Percentiles rank a stretch among this genome's conserved stretches.
Conservation (phyloP, 306 rosid genomes). For the Vigna unguiculata region DNA sequence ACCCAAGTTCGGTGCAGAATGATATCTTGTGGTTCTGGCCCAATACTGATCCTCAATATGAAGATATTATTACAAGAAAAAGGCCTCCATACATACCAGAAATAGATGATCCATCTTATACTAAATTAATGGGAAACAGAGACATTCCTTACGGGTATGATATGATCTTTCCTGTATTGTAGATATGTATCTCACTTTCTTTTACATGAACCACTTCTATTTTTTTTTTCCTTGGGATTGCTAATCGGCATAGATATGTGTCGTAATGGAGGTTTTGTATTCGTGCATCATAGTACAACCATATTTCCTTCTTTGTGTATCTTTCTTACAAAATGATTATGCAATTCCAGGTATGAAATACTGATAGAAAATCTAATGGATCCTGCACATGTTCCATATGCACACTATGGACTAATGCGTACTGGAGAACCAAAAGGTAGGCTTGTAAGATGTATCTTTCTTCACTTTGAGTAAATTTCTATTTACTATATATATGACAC, state of each 20-base stretch:
- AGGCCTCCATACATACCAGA: conserved; percentile 76
- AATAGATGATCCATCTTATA: conserved; percentile 74
- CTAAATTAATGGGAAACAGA: conserved; percentile 68
- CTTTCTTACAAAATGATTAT: conserved; percentile 26
- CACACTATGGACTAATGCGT: conserved; percentile 75
- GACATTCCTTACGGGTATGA: conserved; percentile 81
- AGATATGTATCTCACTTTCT: conserved; percentile 17
- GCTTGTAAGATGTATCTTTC: conserved; percentile 44
- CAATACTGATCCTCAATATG: conserved; percentile 74
- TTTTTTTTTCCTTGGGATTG: background rate
- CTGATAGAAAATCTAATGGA: conserved; percentile 94
- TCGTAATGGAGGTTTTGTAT: no score
- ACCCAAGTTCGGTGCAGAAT: conserved; percentile 81
- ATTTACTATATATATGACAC: conserved; percentile 29
- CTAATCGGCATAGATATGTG: background rate
- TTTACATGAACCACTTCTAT: conserved; percentile 12
- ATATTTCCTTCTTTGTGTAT: background rate
- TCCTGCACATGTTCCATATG: conserved; percentile 91
- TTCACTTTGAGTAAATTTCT: conserved; percentile 13
- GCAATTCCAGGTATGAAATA: conserved; percentile 80
- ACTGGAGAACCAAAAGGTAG: conserved; percentile 60
- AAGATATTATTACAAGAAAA: conserved; percentile 65
- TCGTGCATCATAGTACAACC: background rate
- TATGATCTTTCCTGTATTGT: conserved; percentile 18
- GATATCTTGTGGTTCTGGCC: conserved; percentile 95